Evolutionary conservation across 139 green algal genomes (phyloP), one percentile per base, ranked within the genome.

Genomic region (Chlorella sp.): DNA sequence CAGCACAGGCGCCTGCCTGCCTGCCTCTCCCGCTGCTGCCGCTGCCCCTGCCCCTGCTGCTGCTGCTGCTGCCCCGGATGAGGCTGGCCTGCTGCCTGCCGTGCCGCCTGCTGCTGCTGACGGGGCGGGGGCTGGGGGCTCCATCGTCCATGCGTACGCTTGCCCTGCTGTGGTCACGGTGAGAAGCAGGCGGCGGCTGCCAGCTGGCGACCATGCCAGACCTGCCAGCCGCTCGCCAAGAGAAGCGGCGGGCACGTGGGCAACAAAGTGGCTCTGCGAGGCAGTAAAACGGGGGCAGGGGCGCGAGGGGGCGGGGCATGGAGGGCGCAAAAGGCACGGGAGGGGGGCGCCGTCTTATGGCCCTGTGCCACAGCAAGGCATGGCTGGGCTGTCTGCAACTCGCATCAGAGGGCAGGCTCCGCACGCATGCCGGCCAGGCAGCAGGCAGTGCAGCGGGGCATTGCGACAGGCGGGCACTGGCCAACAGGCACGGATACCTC

Each of bases 201-300:
- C 60, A 3, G 76, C 57, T 1, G 86, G 86, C 19, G 86, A 85
- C 86, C 86, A 89, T 4, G 73, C n/a, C 53, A 89, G 76, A 0
- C 16, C 39, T 0, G 57, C 86, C 9, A 89, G 75, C 1, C 16
- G 32, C 57, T 89, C 86, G 22, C 53, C 39, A 1, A 53, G n/a
- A 1, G 53, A 22, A 22, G 39, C 76, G 0, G 57, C 4, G 1
- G 87, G 77, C 78, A 90, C 64, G 60, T 36, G 39, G 0, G 64
- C 78, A 5, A 90, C 42, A 73, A 86, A 90, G 61, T 90, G 79
- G 30, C 3, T 48, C 87, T 90, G 78, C 61, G 40, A 19, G 21
- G 28, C 3, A n/a, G 79, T 39, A 42, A 83, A 61, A 37, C 36
- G 34, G 78, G 78, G 3, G 24, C 1, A 16, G 81, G 16, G 2